These are phyloP conservation scores for Dioscorea dumetorum DNA, from an alignment of 106 monocot genomes.

Conservation along the genomic window DNA sequence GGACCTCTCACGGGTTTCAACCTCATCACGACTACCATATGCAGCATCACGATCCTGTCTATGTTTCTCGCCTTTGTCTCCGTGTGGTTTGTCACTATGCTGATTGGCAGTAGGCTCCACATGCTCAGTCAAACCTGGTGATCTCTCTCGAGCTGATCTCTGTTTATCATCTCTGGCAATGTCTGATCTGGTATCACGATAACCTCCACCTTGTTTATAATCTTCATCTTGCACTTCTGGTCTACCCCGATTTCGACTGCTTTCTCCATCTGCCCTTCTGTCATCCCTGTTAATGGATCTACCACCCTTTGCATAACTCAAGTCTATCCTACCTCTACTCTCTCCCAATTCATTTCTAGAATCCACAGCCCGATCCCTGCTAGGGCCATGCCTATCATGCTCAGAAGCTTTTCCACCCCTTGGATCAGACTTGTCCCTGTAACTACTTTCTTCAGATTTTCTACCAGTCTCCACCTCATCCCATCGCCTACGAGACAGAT, in stretches of 20 bases:
- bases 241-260: slow-evolving; percentile 20
- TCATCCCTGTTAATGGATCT: slow-evolving; percentile 18
- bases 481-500: slow-evolving; percentile 30
- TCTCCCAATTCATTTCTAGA: slow-evolving; percentile 18
- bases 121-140: slow-evolving; percentile 23
- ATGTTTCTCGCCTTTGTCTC: slow-evolving; percentile 41
- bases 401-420: slow-evolving; percentile 25
- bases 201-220: neutral
- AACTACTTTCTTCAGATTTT: slow-evolving; percentile 26
- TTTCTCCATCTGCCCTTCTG: slow-evolving; percentile 22
- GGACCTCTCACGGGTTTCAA: slow-evolving; percentile 33
- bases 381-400: slow-evolving; percentile 1
- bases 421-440: slow-evolving; percentile 32
- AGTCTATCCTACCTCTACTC: slow-evolving; percentile 6
- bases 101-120: slow-evolving; percentile 11
- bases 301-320: slow-evolving; percentile 12
- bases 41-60: slow-evolving; percentile 27
- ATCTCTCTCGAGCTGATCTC: slow-evolving; percentile 22
- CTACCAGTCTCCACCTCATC: slow-evolving; percentile 35
- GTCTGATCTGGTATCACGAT: slow-evolving; percentile 29
- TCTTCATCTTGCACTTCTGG: slow-evolving; percentile 32
- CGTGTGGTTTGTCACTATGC: slow-evolving; percentile 18
- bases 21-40: slow-evolving; percentile 29
- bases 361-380: slow-evolving; percentile 6
- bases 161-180: slow-evolving; percentile 30